Percentiles rank a stretch among this genome's conserved stretches.
phyloP scores from a whole-genome alignment of 768 basidiomycete species.

The Lyophyllum atratum region DNA sequence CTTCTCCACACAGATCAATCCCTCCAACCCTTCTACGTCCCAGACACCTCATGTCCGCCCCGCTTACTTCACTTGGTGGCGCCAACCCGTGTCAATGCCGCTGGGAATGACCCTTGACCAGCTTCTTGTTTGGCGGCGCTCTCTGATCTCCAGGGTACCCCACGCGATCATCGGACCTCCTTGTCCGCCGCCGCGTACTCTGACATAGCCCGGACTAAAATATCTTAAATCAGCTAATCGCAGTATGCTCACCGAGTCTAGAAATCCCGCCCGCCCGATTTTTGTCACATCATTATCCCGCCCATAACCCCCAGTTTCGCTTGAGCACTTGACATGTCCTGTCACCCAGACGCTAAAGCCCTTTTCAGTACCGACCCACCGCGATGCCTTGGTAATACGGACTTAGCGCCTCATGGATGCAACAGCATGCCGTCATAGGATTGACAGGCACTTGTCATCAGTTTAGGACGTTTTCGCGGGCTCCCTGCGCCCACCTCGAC shows the following conservation, averaged over 20 bases:
- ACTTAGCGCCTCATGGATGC: neutral
- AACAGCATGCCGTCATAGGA: neutral
- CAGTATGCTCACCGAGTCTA: neutral
- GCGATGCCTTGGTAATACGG: neutral
- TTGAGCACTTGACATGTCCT: conserved; percentile 5
- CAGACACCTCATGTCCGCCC: conserved; percentile 1
- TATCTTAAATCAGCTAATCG: neutral
- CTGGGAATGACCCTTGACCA: neutral
- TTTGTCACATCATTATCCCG: neutral
- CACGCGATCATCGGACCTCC: conserved; percentile 6
- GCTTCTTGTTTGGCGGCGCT: neutral
- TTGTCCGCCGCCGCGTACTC: conserved; percentile 1
- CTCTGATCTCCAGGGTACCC: neutral
- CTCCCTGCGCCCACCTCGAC: neutral
- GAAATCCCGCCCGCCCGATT: neutral
- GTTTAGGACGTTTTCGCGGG: neutral
- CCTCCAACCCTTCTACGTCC: neutral
- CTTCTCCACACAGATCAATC: conserved; percentile 1
- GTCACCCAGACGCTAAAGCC: neutral
- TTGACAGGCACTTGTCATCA: conserved; percentile 2
- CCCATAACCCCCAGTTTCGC: neutral
- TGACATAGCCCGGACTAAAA: neutral
- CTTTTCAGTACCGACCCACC: neutral
- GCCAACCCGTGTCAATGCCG: neutral
- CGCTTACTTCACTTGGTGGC: conserved; percentile 12